phyloP scores from a whole-genome alignment of 805 yeast genomes.

The Myxozyma monticola region DNA sequence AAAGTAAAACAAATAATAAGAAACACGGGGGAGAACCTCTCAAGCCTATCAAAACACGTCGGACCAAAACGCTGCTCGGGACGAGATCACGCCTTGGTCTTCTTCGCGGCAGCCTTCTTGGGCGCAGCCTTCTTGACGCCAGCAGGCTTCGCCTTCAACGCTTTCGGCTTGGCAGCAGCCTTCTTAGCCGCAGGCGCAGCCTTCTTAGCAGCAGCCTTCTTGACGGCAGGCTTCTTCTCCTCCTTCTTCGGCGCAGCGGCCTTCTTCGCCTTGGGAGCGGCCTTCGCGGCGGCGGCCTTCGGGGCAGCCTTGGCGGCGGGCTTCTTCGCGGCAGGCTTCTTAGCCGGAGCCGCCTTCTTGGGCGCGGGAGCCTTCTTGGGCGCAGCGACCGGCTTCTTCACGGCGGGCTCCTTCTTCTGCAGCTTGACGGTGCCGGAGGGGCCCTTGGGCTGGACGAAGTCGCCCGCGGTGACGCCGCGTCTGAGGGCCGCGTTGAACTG shows the following conservation, averaged over 20 bases:
- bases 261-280: conserved; percentile 16
- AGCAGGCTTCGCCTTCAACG: conserved; percentile 27
- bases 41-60: conserved; percentile 21
- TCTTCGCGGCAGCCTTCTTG: conserved; percentile 34
- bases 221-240: conserved; percentile 33
- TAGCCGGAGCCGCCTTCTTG: conserved; percentile 28
- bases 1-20: conserved; percentile 3
- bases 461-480: conserved; percentile 77
- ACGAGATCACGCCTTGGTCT: conserved; percentile 22
- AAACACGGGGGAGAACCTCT: background rate
- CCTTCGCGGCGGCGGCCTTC: conserved; percentile 32
- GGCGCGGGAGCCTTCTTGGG: conserved; percentile 36
- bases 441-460: conserved; percentile 82
- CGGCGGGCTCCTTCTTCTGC: conserved; percentile 47
- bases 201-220: conserved; percentile 36
- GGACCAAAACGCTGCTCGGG: background rate
- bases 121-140: conserved; percentile 33
- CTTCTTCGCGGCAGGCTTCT: conserved; percentile 30
- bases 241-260: conserved; percentile 27
- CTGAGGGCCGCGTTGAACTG: conserved; percentile 74
- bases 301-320: conserved; percentile 30
- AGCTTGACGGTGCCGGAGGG: conserved; percentile 83
- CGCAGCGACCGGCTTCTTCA: conserved; percentile 37
- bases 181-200: conserved; percentile 15
- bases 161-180: conserved; percentile 25